Evolutionary conservation across 306 rosid species (phyloP).

Genomic region (Leucaena leucocephala): DNA sequence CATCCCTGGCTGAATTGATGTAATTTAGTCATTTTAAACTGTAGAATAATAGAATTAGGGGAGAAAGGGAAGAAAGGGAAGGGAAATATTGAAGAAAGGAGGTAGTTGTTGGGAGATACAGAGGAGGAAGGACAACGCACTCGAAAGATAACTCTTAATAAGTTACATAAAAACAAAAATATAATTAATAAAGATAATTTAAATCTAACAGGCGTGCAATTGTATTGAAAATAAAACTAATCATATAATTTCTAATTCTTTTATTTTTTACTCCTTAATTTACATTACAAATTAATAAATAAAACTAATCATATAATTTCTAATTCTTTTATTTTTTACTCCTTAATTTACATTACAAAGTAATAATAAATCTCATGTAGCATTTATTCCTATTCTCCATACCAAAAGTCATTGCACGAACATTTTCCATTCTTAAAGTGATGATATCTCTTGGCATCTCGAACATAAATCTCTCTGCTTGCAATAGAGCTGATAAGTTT

Average conservation of each 20-base stretch:
- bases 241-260: neutral
- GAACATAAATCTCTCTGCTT: constrained; percentile 70
- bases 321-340: neutral
- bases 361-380: neutral
- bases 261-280: neutral
- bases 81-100: neutral
- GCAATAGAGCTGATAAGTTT: constrained; percentile 70
- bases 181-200: too few species aligned
- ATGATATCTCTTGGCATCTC: constrained; percentile 83
- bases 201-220: neutral
- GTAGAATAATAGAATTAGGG: neutral
- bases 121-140: neutral
- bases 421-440: constrained; percentile 75
- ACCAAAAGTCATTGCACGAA: constrained; percentile 92
- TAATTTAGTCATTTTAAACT: neutral
- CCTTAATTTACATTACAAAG: neutral
- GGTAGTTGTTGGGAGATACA: too few species aligned
- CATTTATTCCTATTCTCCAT: neutral
- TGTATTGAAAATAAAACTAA: neutral
- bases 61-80: neutral
- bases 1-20: neutral
- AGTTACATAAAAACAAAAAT: neutral
- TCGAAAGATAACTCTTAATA: neutral
- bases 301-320: too few species aligned
- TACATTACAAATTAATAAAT: too few species aligned